Evolutionary conservation across 768 basidiomycete species (phyloP).

Genomic region (Melanogaster broomeanus): DNA sequence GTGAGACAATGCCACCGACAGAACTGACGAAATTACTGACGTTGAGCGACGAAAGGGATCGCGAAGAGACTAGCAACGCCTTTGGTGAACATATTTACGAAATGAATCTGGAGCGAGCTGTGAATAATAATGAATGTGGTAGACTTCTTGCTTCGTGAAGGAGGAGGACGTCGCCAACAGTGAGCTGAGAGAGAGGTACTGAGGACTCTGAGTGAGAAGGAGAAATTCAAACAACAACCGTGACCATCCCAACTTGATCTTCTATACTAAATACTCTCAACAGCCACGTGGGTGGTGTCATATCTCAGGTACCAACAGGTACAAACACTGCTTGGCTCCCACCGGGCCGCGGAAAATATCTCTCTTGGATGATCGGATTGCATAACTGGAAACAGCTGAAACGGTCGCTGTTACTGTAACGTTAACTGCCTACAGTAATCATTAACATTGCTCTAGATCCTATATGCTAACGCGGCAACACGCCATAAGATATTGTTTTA

Average conservation of each 20-base stretch:
- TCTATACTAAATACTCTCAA: constrained; percentile 5
- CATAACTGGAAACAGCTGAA: too few relatives aligned
- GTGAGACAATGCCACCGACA: constrained; percentile 1
- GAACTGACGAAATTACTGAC: constrained; percentile 28
- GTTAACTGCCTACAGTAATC: too few relatives aligned
- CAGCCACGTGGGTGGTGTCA: constrained; percentile 1
- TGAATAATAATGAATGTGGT: constrained; percentile 21
- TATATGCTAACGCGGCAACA: neutral
- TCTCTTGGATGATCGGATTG: too few relatives aligned
- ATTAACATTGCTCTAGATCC: too few relatives aligned
- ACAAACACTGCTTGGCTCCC: neutral
- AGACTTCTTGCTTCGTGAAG: constrained; percentile 10
- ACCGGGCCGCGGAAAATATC: neutral
- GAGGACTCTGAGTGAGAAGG: neutral
- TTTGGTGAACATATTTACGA: constrained; percentile 38
- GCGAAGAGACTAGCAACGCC: constrained; percentile 44
- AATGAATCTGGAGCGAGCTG: constrained; percentile 12
- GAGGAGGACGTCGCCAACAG: neutral
- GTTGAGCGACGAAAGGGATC: constrained; percentile 46
- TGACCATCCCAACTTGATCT: neutral
- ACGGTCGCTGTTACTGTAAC: too few relatives aligned
- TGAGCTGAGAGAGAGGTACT: neutral
- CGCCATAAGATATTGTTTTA: too few relatives aligned
- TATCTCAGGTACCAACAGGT: too few relatives aligned
- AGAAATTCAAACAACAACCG: constrained; percentile 1